Evolutionary conservation across 2,329 filamentous ascomycete genomes (phyloP), one percentile per base, ranked within the genome.

Genomic region (Verticillium zaregamsianum): DNA sequence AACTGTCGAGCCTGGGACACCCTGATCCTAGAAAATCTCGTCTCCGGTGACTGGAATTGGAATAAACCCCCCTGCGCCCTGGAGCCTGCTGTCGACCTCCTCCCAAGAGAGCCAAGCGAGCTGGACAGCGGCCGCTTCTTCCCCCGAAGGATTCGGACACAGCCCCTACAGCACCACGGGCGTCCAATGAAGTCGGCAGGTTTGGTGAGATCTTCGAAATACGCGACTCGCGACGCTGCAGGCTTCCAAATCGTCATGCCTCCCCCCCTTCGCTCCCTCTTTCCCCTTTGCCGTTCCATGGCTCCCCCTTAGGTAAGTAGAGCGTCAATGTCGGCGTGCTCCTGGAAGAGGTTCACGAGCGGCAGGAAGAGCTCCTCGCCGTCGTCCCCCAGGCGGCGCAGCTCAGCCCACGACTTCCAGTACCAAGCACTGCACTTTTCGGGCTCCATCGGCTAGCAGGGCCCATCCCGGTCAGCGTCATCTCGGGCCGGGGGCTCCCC

Each of bases 361-460:
- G 75, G 75, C 6, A 74, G 61, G 57, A 77, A 77, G 20, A 77
- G 59, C 12, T 63, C 63, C 14, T 68, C 66, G 2, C 61, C 68
- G 9, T 63, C 37, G 1, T 62, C 52, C 45, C 61, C 54, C 17
- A 15, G 35, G 17, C 23, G 35, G 71, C 69, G 49, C 33, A 85
- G 65, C 23, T 82, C 76, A 0, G 76, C 71, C 78, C 78, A 82
- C 3, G 70, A 70, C 66, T 73, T 74, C 82, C 81, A 85, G 8
- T 68, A 63, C 83, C 83, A 86, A 0, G 71, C 73, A 8, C 76
- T 75, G 65, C 82, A 85, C 68, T 86, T 86, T 2, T 81, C 68
- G 0, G 79, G 78, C 61, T 86, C 83, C 57, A 77, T 67, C 9
- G 77, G 66, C 79, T 55, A 17, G 15, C 25, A 49, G 20, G 45